Base-by-base conservation (phyloP, 1,139 yeast species). In the Yamadazyma diddensiae region DNA sequence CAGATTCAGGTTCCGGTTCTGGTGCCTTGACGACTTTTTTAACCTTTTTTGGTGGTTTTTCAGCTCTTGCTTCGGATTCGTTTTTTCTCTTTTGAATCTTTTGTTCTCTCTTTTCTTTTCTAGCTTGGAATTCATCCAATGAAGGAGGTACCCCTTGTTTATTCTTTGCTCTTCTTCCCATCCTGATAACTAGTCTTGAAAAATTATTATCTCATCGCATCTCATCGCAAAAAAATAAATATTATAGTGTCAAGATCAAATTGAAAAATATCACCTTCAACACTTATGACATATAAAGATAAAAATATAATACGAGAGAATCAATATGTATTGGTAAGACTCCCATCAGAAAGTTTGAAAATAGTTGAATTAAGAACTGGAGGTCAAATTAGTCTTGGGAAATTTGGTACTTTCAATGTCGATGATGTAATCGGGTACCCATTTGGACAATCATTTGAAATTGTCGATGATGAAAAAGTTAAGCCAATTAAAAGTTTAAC, bases 81-180 rank as follows among this genome's bases (percentile, higher is more conserved):
- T 23, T 35, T 35, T 40, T 53, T 48, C 56, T 58, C 47, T 51
- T 61, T 28, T 42, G 59, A 33, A 46, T 44, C 45, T 65, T 60
- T 42, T 62, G 58, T 16, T 65, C 69, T 46, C 65, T 70, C 51
- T 70, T 75, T 28, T 69, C 73, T 47, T 77, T 79, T 35, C 59
- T 67, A 9, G 76, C 76, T 45, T 79, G 78, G 55, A 88, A 81
- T 52, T 88, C 95, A 28, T 88, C 97, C 43, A 79, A 69, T 9
- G 85, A 55, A 26, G 96, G 96, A 46, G 97, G 97, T 38, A 75
- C 84, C 21, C 86, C 90, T 65, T 88, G 97, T 70, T 85, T 88
- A 54, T 84, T 82, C 65, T 82, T 85, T 39, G 87, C 84, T 70
- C 86, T 82, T 77, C 95, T 82, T 57, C 96, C 97, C 96, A 87